These are phyloP conservation scores for Poterioochromonas sp. DNA, from an alignment of 352 stramenopile genomes.

Conservation along the genomic window DNA sequence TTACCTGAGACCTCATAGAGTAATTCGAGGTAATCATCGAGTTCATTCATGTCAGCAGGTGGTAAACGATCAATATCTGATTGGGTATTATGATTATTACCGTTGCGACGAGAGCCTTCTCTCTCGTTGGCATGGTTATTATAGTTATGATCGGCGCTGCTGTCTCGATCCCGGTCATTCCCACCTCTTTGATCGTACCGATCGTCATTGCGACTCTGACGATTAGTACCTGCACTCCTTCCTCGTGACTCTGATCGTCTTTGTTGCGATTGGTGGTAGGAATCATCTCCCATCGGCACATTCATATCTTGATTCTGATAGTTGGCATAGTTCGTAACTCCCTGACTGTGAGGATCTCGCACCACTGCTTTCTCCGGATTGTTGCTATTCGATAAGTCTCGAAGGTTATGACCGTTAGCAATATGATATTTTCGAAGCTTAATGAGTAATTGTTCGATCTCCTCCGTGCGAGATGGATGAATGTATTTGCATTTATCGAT, in stretches of 20 bases:
- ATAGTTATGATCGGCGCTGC: conserved; percentile 12
- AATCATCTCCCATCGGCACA: no score
- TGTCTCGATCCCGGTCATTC: neutral
- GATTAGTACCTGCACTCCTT: neutral
- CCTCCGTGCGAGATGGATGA: conserved; percentile 43
- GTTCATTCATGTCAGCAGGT: conserved; percentile 54
- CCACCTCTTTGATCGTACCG: neutral
- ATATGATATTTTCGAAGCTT: conserved; percentile 45
- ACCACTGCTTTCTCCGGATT: no score
- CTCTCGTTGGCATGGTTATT: conserved; percentile 2
- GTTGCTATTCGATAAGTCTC: no score
- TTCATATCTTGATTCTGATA: no score
- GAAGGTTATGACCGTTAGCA: no score
- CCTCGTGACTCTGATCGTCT: no score
- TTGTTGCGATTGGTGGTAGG: no score
- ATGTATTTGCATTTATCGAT: conserved; percentile 55
- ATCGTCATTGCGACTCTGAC: neutral
- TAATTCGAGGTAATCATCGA: conserved; percentile 84
- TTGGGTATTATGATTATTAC: neutral
- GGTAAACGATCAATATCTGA: conserved; percentile 23
- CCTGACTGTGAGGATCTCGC: no score
- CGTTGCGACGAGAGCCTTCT: conserved; percentile 24
- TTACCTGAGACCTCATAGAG: conserved; percentile 63
- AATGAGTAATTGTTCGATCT: conserved; percentile 48
- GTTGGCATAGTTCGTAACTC: no score